Base-by-base conservation (phyloP, 257 asterid genomes). In the Jasminum sambac region DNA sequence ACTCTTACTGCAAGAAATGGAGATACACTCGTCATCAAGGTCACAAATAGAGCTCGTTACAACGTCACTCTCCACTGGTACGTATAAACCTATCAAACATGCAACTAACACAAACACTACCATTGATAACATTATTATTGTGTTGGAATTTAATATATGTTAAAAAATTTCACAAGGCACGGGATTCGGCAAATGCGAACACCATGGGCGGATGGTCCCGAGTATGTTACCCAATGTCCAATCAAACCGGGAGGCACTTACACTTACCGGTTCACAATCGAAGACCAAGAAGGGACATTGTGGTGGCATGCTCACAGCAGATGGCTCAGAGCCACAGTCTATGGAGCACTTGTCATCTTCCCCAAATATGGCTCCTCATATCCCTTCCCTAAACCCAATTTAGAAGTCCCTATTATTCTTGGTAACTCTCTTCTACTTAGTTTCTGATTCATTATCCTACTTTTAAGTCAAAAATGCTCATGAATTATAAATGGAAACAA, bases 271-370 rank as follows among this genome's bases (percentile, higher is more conserved):
- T 89, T 74, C 85, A 79, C 77, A 6, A 80, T 89, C 2, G 88
- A 85, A 66, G 60, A 89, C 16, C 96, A 89, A 43, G 96, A 85
- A 59, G 96, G 96, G 13, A 86, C 96, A 24, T 65, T 89, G 69
- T 89, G 96, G 96, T 86, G 96, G 96, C 96, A 89, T 58, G 96
- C 96, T 42, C 96, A 89, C 19, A 89, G 92, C 74, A 72, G 80
- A 69, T 86, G 89, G 89, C 81, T 89, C 36, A 73, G 96, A 72
- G 92, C 93, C 34, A 89, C 96, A 1, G 93, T 89, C 70, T 83
- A 89, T 39, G 96, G 96, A 8, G 96, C 96, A 0, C 72, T 89
- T 13, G 39, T 89, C 17, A 80, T 89, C 61, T 74, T 77, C 34
- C 96, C 96, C 0, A 89, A 85, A 42, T 34, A 42, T 26, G 90